A percentile compares a stretch with the other conserved stretches of the same genome.
phyloP scores from a whole-genome alignment of 805 yeast genomes.

The Zygoascus tannicola region DNA sequence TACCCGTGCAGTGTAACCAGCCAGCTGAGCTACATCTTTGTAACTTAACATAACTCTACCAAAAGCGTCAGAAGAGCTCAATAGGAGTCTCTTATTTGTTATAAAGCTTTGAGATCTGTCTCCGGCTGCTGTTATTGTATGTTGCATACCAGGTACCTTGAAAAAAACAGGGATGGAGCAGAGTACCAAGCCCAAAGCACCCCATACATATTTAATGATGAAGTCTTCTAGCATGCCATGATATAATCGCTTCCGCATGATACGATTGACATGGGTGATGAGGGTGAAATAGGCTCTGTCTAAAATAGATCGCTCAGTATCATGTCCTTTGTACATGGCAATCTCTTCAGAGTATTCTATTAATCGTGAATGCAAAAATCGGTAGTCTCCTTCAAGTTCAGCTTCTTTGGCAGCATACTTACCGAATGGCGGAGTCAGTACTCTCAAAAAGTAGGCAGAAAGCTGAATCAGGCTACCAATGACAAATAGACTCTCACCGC shows the following conservation, averaged over 20 bases:
- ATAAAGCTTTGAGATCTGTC: constrained; percentile 66
- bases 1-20: constrained; percentile 73
- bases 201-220: constrained; percentile 87
- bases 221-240: constrained; percentile 83
- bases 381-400: constrained; percentile 72
- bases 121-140: constrained; percentile 22
- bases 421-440: constrained; percentile 87
- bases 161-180: constrained; percentile 86
- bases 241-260: constrained; percentile 59
- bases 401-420: constrained; percentile 68
- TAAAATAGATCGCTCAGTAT: constrained; percentile 63
- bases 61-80: constrained; percentile 79
- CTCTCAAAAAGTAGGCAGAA: constrained; percentile 61
- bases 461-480: constrained; percentile 73
- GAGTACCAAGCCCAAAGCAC: constrained; percentile 82
- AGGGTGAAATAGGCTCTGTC: constrained; percentile 76
- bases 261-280: constrained; percentile 67
- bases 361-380: constrained; percentile 73
- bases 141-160: constrained; percentile 32
- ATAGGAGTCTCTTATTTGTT: constrained; percentile 73
- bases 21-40: constrained; percentile 70
- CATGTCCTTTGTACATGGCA: constrained; percentile 75
- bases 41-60: constrained; percentile 81
- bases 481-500: constrained; percentile 61
- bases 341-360: constrained; percentile 77